phyloP scores from a whole-genome alignment of 345 rosid genomes.

The Citrus australasica region DNA sequence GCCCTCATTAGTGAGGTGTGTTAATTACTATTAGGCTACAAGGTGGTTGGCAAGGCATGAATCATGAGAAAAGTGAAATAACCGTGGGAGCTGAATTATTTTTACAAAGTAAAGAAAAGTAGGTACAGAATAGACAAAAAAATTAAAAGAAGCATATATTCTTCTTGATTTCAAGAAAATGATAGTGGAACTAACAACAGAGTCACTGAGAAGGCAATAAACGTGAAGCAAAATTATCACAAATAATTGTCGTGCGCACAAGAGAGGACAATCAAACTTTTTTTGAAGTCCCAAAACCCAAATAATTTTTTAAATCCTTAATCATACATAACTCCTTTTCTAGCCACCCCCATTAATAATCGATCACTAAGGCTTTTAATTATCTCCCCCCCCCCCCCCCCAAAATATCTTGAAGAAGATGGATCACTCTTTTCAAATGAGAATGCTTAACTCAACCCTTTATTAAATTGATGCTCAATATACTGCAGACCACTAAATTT shows the following conservation, averaged over 20 bases:
- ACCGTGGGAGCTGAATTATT: no score
- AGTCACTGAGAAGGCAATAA: neutral
- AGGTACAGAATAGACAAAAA: neutral
- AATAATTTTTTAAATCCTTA: constrained; percentile 9
- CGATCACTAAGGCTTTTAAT: constrained; percentile 2
- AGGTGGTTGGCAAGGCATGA: no score
- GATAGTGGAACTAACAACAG: constrained; percentile 10
- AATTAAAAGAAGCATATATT: neutral
- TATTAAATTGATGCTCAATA: neutral
- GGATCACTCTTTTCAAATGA: constrained; percentile 3
- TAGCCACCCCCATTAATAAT: constrained; percentile 3
- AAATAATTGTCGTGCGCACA: neutral
- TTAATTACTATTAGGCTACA: no score
- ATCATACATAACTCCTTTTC: constrained; percentile 11
- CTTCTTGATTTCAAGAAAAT: neutral
- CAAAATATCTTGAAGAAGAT: constrained; percentile 27
- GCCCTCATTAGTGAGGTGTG: no score
- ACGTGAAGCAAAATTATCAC: neutral
- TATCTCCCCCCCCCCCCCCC: neutral
- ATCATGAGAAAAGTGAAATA: no score
- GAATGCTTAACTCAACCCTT: neutral
- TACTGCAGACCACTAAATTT: neutral
- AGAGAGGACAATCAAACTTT: neutral
- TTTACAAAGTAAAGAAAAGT: no score
- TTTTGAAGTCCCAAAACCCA: neutral